These are phyloP conservation scores for Trichoderma semiorbis DNA, from an alignment of 2,329 filamentous ascomycete species.

Conservation along the genomic window DNA sequence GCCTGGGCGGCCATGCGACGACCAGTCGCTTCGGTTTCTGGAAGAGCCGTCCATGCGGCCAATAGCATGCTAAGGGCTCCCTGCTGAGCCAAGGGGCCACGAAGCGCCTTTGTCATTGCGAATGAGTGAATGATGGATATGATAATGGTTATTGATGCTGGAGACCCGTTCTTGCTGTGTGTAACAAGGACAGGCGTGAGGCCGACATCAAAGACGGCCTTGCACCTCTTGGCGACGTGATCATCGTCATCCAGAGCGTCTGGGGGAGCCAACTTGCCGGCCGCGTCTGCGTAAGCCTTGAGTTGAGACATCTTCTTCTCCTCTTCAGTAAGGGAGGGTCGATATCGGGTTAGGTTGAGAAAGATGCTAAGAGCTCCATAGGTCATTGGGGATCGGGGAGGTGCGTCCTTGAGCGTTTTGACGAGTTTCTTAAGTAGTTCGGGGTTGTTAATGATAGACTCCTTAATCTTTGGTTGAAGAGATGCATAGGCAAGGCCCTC, in stretches of 20 bases:
- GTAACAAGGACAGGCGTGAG: constrained; percentile 73
- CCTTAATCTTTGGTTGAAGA: constrained; percentile 79
- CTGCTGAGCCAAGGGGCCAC: constrained; percentile 83
- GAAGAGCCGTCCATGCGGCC: constrained; percentile 61
- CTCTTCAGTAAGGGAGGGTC: constrained; percentile 76
- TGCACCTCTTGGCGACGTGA: constrained; percentile 72
- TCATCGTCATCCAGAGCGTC: constrained; percentile 73
- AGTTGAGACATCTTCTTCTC: constrained; percentile 88
- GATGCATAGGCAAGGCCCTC: constrained; percentile 93
- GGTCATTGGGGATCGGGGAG: constrained; percentile 65
- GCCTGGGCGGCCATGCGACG: constrained; percentile 70
- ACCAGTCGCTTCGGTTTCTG: constrained; percentile 44
- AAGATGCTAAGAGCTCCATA: constrained; percentile 87
- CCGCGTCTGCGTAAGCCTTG: constrained; percentile 89
- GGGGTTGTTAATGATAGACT: constrained; percentile 67
- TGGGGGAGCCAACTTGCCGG: constrained; percentile 58
- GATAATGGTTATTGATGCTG: constrained; percentile 67
- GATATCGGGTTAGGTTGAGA: constrained; percentile 78
- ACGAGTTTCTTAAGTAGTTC: constrained; percentile 69
- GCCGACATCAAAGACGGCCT: constrained; percentile 72
- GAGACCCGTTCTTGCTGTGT: constrained; percentile 69
- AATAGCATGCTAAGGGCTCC: constrained; percentile 86
- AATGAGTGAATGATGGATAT: constrained; percentile 75
- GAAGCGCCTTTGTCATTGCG: constrained; percentile 67
- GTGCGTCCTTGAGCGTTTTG: constrained; percentile 54